phyloP scores from a whole-genome alignment of 441 rosid species.

The Hura crepitans region DNA sequence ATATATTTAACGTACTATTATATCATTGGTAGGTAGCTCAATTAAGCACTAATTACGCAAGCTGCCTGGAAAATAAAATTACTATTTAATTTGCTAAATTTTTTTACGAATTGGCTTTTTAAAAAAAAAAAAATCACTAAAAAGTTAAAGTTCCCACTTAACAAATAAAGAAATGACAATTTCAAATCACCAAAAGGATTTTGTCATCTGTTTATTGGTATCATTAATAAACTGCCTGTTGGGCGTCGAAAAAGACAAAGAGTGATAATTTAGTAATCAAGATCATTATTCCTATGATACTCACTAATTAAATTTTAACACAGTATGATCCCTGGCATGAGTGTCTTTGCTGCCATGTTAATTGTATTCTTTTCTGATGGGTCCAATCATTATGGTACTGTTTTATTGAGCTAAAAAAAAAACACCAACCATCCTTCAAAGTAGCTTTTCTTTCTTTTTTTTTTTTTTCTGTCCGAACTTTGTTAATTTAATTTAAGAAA shows the following conservation, averaged over 20 bases:
- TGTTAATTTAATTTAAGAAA: slow-evolving; percentile 12
- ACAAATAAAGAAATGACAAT: not conserved
- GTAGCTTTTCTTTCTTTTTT: slow-evolving; percentile 32
- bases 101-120: no score
- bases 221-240: not conserved
- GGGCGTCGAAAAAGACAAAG: slow-evolving; percentile 15
- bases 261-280: slow-evolving; percentile 4
- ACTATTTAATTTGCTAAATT: no score
- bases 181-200: not conserved
- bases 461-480: slow-evolving; percentile 24
- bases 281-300: not conserved
- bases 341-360: not conserved
- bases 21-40: not conserved
- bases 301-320: not conserved
- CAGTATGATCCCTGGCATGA: not conserved
- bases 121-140: no score
- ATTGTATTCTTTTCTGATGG: not conserved
- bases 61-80: no score
- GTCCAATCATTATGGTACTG: slow-evolving; percentile 12
- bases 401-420: not conserved
- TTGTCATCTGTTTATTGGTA: not conserved
- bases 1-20: not conserved
- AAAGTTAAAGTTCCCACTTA: no score
- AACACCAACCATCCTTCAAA: slow-evolving; percentile 28
- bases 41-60: not conserved